A percentile compares a stretch with the other conserved stretches of the same genome.
Conservation (phyloP, 2,329 filamentous ascomycete species). For the Didymella exigua region DNA sequence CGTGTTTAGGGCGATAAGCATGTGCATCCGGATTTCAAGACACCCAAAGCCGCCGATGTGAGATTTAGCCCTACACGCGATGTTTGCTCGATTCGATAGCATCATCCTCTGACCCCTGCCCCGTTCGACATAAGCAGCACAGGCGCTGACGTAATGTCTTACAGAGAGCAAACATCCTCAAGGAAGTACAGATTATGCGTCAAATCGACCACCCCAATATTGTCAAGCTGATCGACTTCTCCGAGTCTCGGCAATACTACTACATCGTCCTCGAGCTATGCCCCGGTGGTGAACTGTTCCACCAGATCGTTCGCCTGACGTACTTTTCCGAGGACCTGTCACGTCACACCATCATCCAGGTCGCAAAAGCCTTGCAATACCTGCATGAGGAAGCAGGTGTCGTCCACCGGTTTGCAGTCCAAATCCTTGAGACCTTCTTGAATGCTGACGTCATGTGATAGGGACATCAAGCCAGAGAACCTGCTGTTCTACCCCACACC, state of each 20-base stretch:
- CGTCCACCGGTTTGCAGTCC: conserved; percentile 80
- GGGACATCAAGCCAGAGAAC: conserved; percentile 98
- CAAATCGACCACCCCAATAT: conserved; percentile 96
- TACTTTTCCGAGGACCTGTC: conserved; percentile 98
- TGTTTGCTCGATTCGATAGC: conserved; percentile 42
- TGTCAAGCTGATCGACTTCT: conserved; percentile 89
- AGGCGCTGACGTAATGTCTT: conserved; percentile 51
- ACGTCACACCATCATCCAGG: conserved; percentile 91
- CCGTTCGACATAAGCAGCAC: conserved; percentile 29
- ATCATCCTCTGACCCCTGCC: conserved; percentile 30
- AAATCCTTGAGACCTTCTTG: conserved; percentile 1
- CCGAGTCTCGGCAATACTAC: conserved; percentile 92
- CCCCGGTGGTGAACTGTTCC: conserved; percentile 94
- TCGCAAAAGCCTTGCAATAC: conserved; percentile 92
- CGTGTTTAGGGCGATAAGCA: conserved; percentile 79
- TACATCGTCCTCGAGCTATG: conserved; percentile 96
- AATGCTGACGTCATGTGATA: conserved; percentile 55
- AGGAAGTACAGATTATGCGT: conserved; percentile 99
- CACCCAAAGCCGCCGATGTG: conserved; percentile 96
- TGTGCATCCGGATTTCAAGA: conserved; percentile 95
- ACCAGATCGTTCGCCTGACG: conserved; percentile 96
- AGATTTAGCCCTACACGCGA: conserved; percentile 50
- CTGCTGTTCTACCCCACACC: conserved; percentile 89
- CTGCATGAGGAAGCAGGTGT: conserved; percentile 93
- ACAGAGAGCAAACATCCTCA: conserved; percentile 94